Conservation (phyloP, 352 stramenopile species). For the Phytophthora cryptogea region DNA sequence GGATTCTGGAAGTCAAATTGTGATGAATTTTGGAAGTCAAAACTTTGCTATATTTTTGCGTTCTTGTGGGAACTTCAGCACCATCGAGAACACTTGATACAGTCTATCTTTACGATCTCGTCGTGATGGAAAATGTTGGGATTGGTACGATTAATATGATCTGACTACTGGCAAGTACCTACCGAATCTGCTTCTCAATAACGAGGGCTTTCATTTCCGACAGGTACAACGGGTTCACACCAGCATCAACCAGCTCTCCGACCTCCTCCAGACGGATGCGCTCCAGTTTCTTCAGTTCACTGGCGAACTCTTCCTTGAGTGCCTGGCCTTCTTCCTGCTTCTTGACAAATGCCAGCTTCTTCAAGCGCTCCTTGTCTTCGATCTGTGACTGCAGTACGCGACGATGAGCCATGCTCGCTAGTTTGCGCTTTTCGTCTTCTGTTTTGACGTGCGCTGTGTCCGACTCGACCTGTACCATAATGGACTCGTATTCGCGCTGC, state of each 20-base stretch:
- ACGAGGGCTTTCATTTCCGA: slow-evolving; percentile 92
- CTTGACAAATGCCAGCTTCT: slow-evolving; percentile 71
- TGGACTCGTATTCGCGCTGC: slow-evolving; percentile 89
- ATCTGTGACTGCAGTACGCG: slow-evolving; percentile 91
- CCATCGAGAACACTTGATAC: no score
- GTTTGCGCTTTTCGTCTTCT: slow-evolving; percentile 69
- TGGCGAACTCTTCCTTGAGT: slow-evolving; percentile 74
- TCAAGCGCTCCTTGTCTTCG: slow-evolving; percentile 78
- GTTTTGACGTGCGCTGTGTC: slow-evolving; percentile 61
- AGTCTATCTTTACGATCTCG: no score
- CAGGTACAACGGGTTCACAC: slow-evolving; percentile 91
- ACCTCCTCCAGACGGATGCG: slow-evolving; percentile 90
- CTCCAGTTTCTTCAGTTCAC: slow-evolving; percentile 89
- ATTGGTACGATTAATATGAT: no score
- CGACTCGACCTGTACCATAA: slow-evolving; percentile 81
- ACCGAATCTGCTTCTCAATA: slow-evolving; percentile 73
- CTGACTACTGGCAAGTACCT: slow-evolving; percentile 13
- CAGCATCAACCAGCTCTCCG: slow-evolving; percentile 80
- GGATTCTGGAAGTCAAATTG: neutral
- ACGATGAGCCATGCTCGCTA: slow-evolving; percentile 72
- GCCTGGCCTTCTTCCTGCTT: slow-evolving; percentile 75
- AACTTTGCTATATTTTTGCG: no score
- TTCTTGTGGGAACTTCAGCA: no score
- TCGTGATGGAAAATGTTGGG: no score
- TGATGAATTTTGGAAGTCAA: no score